Conservation (phyloP, 495 filamentous ascomycete species). For the Platismatia glauca region DNA sequence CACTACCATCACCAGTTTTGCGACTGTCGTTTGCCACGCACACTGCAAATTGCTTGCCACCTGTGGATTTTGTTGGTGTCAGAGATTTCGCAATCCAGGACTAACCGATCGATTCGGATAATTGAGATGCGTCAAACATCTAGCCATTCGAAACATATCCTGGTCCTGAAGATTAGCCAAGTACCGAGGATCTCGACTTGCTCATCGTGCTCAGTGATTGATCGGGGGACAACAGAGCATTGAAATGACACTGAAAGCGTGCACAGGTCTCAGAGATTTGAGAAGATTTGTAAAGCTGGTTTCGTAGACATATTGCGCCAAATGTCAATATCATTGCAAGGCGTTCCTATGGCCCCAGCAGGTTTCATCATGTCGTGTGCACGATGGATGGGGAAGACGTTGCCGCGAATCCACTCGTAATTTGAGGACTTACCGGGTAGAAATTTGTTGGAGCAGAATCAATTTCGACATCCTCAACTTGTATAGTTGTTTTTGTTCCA, state of each 20-base stretch:
- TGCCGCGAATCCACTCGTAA: background rate
- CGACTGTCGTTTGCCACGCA: background rate
- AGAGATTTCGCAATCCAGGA: background rate
- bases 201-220: background rate
- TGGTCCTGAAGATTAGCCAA: background rate
- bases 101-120: background rate
- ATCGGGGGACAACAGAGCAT: background rate
- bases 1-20: background rate
- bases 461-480: background rate
- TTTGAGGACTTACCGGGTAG: background rate
- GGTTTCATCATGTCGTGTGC: conserved; percentile 35
- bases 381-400: background rate
- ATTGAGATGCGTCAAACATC: background rate
- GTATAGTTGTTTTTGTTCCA: background rate
- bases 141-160: background rate
- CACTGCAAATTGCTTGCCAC: background rate
- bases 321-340: conserved; percentile 2
- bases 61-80: background rate
- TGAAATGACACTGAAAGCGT: background rate
- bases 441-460: background rate
- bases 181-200: background rate
- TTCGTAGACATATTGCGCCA: conserved; percentile 39
- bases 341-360: conserved; percentile 52
- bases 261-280: conserved; percentile 27
- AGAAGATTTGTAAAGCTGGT: conserved; percentile 49